Conservation (phyloP, 345 rosid genomes). For the Microthlaspi erraticum region DNA sequence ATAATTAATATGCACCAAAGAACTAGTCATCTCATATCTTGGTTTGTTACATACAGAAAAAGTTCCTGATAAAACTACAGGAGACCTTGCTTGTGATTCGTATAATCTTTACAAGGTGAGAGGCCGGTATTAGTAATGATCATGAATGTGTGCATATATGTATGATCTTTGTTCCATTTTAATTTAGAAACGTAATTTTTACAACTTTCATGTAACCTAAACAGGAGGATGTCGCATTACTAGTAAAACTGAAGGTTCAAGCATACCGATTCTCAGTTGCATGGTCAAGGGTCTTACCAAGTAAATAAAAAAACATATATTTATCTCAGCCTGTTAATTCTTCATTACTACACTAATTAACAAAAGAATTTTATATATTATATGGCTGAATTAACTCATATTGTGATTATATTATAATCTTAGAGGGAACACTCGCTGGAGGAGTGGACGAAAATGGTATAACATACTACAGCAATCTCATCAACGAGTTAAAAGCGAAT, state of each 20-base stretch:
- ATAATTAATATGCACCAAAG: neutral
- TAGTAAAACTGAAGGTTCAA: neutral
- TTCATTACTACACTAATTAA: no score
- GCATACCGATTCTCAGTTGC: conserved; percentile 19
- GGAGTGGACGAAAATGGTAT: neutral
- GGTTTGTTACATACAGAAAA: neutral
- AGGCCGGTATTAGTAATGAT: neutral
- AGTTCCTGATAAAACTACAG: neutral
- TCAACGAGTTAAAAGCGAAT: neutral
- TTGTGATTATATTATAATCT: neutral
- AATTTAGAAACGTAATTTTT: neutral
- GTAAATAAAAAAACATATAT: neutral
- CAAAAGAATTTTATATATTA: no score
- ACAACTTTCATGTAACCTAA: neutral
- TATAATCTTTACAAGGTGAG: conserved; percentile 7
- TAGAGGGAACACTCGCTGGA: conserved; percentile 9
- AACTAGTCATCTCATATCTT: neutral
- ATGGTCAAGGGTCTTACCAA: conserved; percentile 12
- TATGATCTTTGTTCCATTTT: neutral
- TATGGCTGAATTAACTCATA: neutral
- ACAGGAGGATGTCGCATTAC: conserved; percentile 2
- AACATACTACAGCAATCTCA: conserved; percentile 3
- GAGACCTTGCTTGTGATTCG: conserved; percentile 9
- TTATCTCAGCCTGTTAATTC: no score
- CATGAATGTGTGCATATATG: neutral